Conservation (phyloP, 176 grass and related monocot genomes). For the Avena eriantha region DNA sequence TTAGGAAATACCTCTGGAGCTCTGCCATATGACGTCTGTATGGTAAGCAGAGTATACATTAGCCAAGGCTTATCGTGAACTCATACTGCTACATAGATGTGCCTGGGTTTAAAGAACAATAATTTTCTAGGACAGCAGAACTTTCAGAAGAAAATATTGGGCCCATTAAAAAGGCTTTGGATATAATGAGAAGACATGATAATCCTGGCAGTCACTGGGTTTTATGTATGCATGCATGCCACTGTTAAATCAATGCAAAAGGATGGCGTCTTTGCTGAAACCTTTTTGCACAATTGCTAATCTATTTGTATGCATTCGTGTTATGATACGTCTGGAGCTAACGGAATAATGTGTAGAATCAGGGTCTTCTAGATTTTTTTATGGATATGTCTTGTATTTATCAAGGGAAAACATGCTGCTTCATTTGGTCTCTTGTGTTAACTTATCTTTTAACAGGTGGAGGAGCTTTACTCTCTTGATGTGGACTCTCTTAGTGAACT, state of each 20-base stretch:
- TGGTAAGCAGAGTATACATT: slow-evolving; percentile 12
- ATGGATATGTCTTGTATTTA: too few species aligned
- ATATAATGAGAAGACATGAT: slow-evolving; percentile 7
- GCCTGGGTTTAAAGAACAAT: slow-evolving; percentile 7
- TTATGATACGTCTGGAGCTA: neutral
- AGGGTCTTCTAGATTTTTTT: neutral
- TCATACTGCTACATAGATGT: neutral
- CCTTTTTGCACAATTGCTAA: slow-evolving; percentile 19
- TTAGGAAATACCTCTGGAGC: neutral
- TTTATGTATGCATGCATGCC: neutral
- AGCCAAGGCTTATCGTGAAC: neutral
- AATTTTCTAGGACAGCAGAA: neutral
- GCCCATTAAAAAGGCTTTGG: neutral
- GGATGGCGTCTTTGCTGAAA: neutral
- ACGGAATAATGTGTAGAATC: neutral
- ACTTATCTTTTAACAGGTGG: slow-evolving; percentile 61
- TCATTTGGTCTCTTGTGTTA: too few species aligned
- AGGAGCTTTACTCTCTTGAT: slow-evolving; percentile 94
- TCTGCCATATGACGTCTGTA: neutral
- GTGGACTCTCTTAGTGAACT: slow-evolving; percentile 81
- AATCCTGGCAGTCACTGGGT: neutral
- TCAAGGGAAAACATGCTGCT: too few species aligned
- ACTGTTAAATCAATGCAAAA: slow-evolving; percentile 15
- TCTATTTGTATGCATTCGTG: neutral
- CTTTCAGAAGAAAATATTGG: neutral